Conservation (phyloP, 2,329 filamentous ascomycete species). For the Pseudogymnoascus sp. region DNA sequence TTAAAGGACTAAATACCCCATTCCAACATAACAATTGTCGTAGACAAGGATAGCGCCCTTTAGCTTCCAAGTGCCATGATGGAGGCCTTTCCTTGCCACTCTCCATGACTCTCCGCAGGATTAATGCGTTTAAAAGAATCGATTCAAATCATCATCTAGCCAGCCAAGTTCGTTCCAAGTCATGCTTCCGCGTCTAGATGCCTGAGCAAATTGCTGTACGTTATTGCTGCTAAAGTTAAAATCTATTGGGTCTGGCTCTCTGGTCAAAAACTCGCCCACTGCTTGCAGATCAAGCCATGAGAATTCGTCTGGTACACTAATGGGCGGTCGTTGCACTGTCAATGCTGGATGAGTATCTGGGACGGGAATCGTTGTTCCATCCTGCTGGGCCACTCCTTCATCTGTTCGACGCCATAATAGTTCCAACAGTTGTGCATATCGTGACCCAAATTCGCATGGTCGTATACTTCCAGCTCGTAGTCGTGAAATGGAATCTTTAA, state of each 20-base stretch:
- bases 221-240: constrained; percentile 15
- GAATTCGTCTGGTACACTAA: constrained; percentile 45
- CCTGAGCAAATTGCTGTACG: neutral
- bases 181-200: neutral
- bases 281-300: constrained; percentile 54
- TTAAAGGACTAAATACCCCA: too few species aligned
- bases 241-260: constrained; percentile 25
- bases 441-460: constrained; percentile 49
- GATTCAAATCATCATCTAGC: neutral
- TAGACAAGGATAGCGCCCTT: neutral
- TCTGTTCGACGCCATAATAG: constrained; percentile 45
- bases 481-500: constrained; percentile 50
- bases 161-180: neutral
- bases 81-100: neutral
- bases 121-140: neutral
- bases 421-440: constrained; percentile 52
- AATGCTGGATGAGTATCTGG: neutral
- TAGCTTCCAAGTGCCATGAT: neutral
- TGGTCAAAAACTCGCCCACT: constrained; percentile 47
- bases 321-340: constrained; percentile 28
- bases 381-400: constrained; percentile 17
- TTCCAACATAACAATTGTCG: neutral
- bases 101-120: neutral
- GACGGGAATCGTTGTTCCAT: constrained; percentile 12
- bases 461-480: constrained; percentile 50